These are phyloP conservation scores for Eucommia ulmoides DNA, from an alignment of 257 asterid species.

Conservation along the genomic window DNA sequence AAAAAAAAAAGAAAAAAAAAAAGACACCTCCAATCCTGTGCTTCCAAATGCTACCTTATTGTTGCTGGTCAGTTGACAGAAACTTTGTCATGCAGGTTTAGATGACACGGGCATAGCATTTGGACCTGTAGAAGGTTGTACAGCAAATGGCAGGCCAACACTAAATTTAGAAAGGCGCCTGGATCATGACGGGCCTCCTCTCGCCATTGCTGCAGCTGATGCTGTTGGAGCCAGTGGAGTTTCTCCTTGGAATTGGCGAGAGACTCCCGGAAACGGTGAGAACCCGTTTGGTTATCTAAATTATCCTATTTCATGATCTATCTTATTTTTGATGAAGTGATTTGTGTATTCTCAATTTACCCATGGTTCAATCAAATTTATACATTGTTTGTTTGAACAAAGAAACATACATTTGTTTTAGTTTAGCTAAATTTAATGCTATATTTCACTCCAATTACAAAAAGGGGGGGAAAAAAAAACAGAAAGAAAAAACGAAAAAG, in stretches of 20 bases:
- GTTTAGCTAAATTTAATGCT: not conserved
- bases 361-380: not conserved
- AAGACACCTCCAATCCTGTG: no score
- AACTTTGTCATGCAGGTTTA: slow-evolving; percentile 37
- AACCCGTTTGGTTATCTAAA: no score
- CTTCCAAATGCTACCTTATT: no score
- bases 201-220: slow-evolving; percentile 1
- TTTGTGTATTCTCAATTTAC: not conserved
- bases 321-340: not conserved
- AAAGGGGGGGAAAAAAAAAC: no score
- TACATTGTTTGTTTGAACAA: not conserved
- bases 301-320: not conserved
- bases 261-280: not conserved
- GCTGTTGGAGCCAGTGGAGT: not conserved
- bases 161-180: not conserved
- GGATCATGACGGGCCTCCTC: not conserved
- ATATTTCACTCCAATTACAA: not conserved
- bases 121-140: slow-evolving; percentile 54
- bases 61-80: no score
- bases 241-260: slow-evolving; percentile 3
- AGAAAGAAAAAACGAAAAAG: no score
- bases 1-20: no score
- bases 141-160: not conserved
- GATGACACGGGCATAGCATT: slow-evolving; percentile 48
- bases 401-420: no score